Base-by-base conservation (phyloP, 345 rosid species). In the Rhodomyrtus tomentosa region DNA sequence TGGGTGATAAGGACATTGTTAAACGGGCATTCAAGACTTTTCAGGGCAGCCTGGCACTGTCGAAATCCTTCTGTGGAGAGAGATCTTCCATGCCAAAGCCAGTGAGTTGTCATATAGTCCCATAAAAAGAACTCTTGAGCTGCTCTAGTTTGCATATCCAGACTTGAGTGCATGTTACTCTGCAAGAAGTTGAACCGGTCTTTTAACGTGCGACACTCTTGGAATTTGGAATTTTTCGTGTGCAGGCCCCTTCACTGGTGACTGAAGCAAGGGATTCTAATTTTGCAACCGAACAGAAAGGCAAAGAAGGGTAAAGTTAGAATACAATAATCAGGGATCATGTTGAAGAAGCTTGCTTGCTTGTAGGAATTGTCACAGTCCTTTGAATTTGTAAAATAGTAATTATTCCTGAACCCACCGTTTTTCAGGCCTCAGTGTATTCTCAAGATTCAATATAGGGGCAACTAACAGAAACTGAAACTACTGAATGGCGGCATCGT, bases 1-100 rank as follows among this genome's bases (percentile, higher is more conserved):
- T 95, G 98, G 95, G 95, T n/a, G 98, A 97, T 87, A 97, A 97
- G 89, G 98, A 97, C 88, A 95, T 92, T 82, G 94, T 95, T 42
- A 97, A 92, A 87, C 93, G 98, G 54, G 96, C 98, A 21, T 95
- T 95, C 76, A 95, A 93, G 87, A 86, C 96, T 29, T 97, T 95
- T 86, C 98, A 93, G 84, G 93, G 88, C 86, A 91, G 89, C 90
- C 88, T 83, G 14, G 89, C 86, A 84, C 93, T 87, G 83, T 82
- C 88, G 36, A 91, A 83, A 86, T 84, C 93, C 56, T 92, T 93
- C 29, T 74, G 82, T 2, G 89, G 90, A 40, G 93, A 87, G 83
- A 86, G 85, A 86, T 87, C 93, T 87, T 49, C 91, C 52, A 87
- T 85, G 45, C 85, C 87, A 62, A 93, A 92, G 90, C 93, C 92